Evolutionary conservation across 495 filamentous ascomycete genomes (phyloP).

Genomic region (Hypoxylon cercidicola): DNA sequence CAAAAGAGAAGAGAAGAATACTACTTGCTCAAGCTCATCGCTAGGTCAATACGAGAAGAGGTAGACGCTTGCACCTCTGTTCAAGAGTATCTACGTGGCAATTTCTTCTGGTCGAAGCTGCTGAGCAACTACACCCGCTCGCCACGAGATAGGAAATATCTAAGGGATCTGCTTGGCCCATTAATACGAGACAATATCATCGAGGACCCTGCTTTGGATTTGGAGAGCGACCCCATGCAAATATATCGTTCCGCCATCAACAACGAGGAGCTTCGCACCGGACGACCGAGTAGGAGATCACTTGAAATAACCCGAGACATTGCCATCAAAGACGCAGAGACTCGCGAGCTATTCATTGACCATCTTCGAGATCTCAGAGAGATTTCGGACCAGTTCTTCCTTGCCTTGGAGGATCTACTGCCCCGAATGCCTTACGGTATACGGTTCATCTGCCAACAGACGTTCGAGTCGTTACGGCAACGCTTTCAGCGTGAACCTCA

Average conservation of each 20-base stretch:
- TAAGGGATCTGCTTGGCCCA: constrained; percentile 83
- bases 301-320: constrained; percentile 88
- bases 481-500: constrained; percentile 84
- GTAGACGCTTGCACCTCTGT: constrained; percentile 77
- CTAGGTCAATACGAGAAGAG: constrained; percentile 84
- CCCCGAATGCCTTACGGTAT: constrained; percentile 93
- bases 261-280: constrained; percentile 94
- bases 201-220: constrained; percentile 86
- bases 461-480: constrained; percentile 77
- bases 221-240: constrained; percentile 97
- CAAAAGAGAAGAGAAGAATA: constrained; percentile 98
- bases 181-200: constrained; percentile 89
- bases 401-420: constrained; percentile 80
- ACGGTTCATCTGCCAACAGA: constrained; percentile 87
- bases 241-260: constrained; percentile 96
- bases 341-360: constrained; percentile 88
- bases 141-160: constrained; percentile 89
- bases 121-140: constrained; percentile 89
- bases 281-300: constrained; percentile 78
- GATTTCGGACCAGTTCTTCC: constrained; percentile 89
- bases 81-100: constrained; percentile 87
- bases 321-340: constrained; percentile 93
- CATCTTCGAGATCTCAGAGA: constrained; percentile 93
- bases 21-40: constrained; percentile 90
- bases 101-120: constrained; percentile 92